Percentiles rank a stretch among this genome's conserved stretches.
phyloP scores from a whole-genome alignment of 2,329 filamentous ascomycete genomes.

The Colletotrichum sublineola region DNA sequence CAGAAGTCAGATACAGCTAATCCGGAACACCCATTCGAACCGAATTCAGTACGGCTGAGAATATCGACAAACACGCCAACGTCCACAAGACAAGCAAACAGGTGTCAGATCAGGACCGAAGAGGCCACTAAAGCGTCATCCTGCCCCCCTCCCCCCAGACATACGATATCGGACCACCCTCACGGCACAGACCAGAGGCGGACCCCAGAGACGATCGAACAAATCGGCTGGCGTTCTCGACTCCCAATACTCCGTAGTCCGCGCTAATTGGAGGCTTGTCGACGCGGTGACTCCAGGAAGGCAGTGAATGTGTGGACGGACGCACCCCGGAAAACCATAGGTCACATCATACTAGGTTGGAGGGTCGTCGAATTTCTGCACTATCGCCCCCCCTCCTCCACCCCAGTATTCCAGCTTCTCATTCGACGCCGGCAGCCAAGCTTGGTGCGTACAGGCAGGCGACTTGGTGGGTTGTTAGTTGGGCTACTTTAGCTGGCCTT shows the following conservation, averaged over 20 bases:
- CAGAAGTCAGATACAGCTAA: conserved; percentile 5
- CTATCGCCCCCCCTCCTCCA: conserved; percentile 10
- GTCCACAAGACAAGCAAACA: conserved; percentile 2
- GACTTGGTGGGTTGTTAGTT: conserved; percentile 1
- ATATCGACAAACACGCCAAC: conserved; percentile 11
- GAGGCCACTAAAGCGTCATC: background rate
- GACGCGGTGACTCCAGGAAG: conserved; percentile 5
- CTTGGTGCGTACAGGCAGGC: background rate
- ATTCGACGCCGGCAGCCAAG: conserved; percentile 23
- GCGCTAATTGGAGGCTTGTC: background rate
- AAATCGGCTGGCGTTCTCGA: conserved; percentile 25
- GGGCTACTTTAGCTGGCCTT: conserved; percentile 12
- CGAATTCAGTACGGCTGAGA: background rate
- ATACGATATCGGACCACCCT: conserved; percentile 6
- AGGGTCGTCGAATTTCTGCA: conserved; percentile 35
- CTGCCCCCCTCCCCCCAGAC: background rate
- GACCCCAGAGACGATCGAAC: conserved; percentile 32
- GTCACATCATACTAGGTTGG: conserved; percentile 26
- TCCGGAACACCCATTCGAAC: conserved; percentile 10
- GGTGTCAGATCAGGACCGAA: background rate
- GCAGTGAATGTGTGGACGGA: conserved; percentile 21
- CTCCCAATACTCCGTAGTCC: background rate
- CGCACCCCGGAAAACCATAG: conserved; percentile 39
- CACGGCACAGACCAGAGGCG: background rate
- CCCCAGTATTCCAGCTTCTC: conserved; percentile 1